phyloP scores from a whole-genome alignment of 2,329 filamentous ascomycete genomes.

The Ophiostoma ulmi region DNA sequence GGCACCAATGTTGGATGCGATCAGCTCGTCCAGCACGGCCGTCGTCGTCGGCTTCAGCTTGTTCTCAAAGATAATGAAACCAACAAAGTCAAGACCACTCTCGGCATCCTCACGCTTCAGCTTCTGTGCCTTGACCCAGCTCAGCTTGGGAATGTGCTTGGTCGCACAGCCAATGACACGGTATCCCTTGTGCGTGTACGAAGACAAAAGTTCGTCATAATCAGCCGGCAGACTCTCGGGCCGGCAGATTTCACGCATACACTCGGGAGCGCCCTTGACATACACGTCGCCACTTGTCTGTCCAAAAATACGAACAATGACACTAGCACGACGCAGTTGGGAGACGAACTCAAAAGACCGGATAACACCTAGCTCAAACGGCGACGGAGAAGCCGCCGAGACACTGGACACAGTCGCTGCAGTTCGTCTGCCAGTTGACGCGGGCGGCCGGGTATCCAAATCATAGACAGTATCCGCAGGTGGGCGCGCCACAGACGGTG shows the following conservation, averaged over 20 bases:
- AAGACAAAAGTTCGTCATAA: constrained; percentile 81
- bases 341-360: constrained; percentile 94
- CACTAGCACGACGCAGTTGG: constrained; percentile 84
- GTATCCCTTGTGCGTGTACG: constrained; percentile 94
- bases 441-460: constrained; percentile 25
- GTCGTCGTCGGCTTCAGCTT: constrained; percentile 88
- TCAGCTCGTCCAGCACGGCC: constrained; percentile 73
- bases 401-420: background rate
- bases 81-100: constrained; percentile 75
- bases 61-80: constrained; percentile 98
- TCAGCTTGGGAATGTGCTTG: constrained; percentile 79
- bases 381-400: constrained; percentile 32
- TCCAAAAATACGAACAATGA: constrained; percentile 84
- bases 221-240: constrained; percentile 78
- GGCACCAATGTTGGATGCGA: constrained; percentile 74
- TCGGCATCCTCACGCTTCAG: constrained; percentile 85
- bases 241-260: constrained; percentile 88
- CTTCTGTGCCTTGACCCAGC: constrained; percentile 91
- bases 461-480: constrained; percentile 44
- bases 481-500: constrained; percentile 83
- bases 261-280: constrained; percentile 94
- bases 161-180: constrained; percentile 94
- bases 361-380: constrained; percentile 82
- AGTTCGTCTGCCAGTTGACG: constrained; percentile 13
- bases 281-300: constrained; percentile 80